These are phyloP conservation scores for Fusarium albidum DNA, from an alignment of 2,329 filamentous ascomycete genomes.

Conservation along the genomic window DNA sequence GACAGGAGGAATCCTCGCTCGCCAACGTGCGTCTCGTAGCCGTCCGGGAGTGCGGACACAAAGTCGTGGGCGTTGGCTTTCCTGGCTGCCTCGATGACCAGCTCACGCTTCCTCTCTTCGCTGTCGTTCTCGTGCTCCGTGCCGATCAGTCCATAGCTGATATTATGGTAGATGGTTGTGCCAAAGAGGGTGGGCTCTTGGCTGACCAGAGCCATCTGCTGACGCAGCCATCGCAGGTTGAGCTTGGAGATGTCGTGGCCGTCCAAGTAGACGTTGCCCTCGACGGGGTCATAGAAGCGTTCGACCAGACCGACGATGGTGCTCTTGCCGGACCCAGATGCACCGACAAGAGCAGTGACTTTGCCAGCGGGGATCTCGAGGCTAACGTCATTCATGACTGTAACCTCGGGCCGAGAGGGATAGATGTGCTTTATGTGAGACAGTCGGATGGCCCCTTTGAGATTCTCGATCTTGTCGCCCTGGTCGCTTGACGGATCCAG, in stretches of 20 bases:
- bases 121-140: conserved; percentile 74
- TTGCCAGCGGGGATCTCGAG: conserved; percentile 87
- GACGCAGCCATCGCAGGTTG: conserved; percentile 89
- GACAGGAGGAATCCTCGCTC: conserved; percentile 92
- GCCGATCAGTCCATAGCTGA: conserved; percentile 88
- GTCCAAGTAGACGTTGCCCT: conserved; percentile 80
- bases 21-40: conserved; percentile 94
- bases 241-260: conserved; percentile 81
- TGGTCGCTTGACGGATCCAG: conserved; percentile 76
- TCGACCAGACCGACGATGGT: conserved; percentile 94
- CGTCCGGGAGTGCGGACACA: conserved; percentile 80
- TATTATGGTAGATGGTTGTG: conserved; percentile 89
- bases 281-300: conserved; percentile 91
- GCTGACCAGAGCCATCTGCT: conserved; percentile 90
- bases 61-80: conserved; percentile 97
- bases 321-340: conserved; percentile 93
- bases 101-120: conserved; percentile 72
- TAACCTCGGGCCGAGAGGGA: conserved; percentile 88
- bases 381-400: conserved; percentile 84
- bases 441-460: conserved; percentile 83
- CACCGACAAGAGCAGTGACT: conserved; percentile 90
- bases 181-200: conserved; percentile 93
- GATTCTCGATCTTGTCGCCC: conserved; percentile 76
- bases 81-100: conserved; percentile 82
- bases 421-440: conserved; percentile 91